Evolutionary conservation across 192 early-diverging fungal species (phyloP), one percentile per base, ranked within the genome.

Genomic region (Backusella westeae): DNA sequence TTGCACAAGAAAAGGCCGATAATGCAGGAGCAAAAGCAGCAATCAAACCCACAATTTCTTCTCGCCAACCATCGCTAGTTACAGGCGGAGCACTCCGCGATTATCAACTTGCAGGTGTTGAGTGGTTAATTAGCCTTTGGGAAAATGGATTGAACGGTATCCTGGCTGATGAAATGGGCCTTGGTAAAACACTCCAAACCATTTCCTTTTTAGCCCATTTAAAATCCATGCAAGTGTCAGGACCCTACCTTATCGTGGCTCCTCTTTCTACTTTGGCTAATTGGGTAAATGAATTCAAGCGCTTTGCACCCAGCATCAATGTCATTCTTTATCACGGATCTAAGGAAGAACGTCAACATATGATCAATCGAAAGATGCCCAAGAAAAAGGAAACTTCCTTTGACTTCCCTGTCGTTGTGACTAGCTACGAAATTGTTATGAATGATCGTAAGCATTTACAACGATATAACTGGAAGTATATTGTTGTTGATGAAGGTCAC

Each of bases 131-230:
- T 63, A 94, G 90, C 78, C 85, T 99, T 6, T 99, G 95, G 85
- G 96, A 97, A 70, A 97, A 98, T 81, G 97, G 98, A 15, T 81
- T 98, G 21, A 98, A 97, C 72, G 98, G 98, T 23, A 98, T 98
- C 77, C 79, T 98, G 46, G 97, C 95, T 8, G 98, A 98, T 83
- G 95, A 97, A 72, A 97, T 98, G 97, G 97, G 95, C 52, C 84
- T 96, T 19, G 95, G 95, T 71, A 95, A 96, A 90, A 98, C 98
- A 0, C 82, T 99, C 39, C 98, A 99, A 85, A 95, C 95, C 0
- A 97, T 99, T 59, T 87, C 95, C 15, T 95, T 98, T 66, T 84
- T 98, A 32, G 91, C 93, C 42, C 92, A 92, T 78, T 81, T 98
- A 42, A 87, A 91, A 49, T 91, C 94, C 71, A 90, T 90, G 73